A percentile compares a stretch with the other conserved stretches of the same genome.
Conservation (phyloP, 176 grass and related monocot genomes). For the Dactylis glomerata region DNA sequence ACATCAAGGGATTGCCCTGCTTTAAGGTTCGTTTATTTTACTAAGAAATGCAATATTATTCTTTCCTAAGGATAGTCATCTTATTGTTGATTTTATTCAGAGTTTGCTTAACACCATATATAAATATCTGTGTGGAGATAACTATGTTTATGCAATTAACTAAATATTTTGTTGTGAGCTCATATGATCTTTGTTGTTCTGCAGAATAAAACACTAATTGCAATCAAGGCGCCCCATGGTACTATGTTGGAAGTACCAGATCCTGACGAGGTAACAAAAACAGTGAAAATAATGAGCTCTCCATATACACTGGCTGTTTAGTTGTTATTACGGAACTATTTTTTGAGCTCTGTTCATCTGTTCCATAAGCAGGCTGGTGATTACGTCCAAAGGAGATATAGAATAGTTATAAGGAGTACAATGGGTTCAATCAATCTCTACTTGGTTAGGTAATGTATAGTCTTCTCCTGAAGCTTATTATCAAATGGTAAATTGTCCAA, state of each 20-base stretch:
- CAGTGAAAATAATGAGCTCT: slow-evolving; percentile 12
- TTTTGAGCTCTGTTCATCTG: slow-evolving; percentile 11
- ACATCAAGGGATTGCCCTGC: slow-evolving; percentile 87
- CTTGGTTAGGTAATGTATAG: slow-evolving; percentile 72
- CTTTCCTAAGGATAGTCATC: background rate
- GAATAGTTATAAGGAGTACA: slow-evolving; percentile 82
- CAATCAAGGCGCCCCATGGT: slow-evolving; percentile 94
- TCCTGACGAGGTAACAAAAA: slow-evolving; percentile 68
- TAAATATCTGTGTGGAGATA: background rate
- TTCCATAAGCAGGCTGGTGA: slow-evolving; percentile 58
- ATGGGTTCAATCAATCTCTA: slow-evolving; percentile 93
- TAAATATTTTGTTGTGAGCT: slow-evolving; percentile 21
- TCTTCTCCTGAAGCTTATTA: background rate
- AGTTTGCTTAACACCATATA: background rate
- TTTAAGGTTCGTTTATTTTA: slow-evolving; percentile 72
- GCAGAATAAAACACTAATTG: slow-evolving; percentile 82
- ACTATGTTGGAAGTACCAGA: slow-evolving; percentile 88
- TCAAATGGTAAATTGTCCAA: slow-evolving; percentile 13
- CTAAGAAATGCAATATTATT: background rate
- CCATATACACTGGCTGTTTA: background rate
- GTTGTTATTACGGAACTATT: slow-evolving; percentile 10
- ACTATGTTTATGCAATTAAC: background rate
- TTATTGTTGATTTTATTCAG: slow-evolving; percentile 16
- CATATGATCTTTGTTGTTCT: slow-evolving; percentile 26
- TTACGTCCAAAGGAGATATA: slow-evolving; percentile 78